Evolutionary conservation across 2,329 filamentous ascomycete genomes (phyloP).

Genomic region (Berkeleyomyces basicola): DNA sequence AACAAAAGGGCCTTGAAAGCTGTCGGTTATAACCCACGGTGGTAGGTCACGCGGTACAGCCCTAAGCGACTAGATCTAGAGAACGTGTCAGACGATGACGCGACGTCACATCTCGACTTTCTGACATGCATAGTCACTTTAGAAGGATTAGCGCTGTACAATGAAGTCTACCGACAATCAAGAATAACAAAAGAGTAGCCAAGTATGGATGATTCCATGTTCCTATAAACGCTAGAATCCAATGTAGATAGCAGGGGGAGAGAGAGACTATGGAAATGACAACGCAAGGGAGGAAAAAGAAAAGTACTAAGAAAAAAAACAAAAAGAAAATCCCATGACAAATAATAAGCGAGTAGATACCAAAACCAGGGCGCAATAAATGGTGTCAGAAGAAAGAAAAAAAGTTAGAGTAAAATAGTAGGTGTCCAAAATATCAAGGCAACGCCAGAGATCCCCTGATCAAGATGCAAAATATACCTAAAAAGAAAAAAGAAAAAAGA

Average conservation of each 20-base stretch:
- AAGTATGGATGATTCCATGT: too few species aligned
- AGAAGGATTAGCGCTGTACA: too few species aligned
- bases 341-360: background rate
- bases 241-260: background rate
- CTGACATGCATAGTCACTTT: too few species aligned
- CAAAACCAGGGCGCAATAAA: background rate
- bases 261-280: background rate
- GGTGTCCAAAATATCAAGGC: constrained; percentile 4
- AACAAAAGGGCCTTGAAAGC: too few species aligned
- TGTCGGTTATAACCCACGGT: too few species aligned
- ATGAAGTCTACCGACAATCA: too few species aligned
- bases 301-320: background rate
- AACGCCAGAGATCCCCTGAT: constrained; percentile 7
- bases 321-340: background rate
- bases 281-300: background rate
- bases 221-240: background rate
- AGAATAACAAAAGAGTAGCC: too few species aligned
- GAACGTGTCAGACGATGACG: too few species aligned
- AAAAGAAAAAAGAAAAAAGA: constrained; percentile 10
- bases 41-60: too few species aligned
- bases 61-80: too few species aligned
- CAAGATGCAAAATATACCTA: constrained; percentile 16
- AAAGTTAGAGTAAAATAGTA: constrained; percentile 13
- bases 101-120: too few species aligned
- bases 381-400: background rate